Evolutionary conservation across 75 land plant species (phyloP).

Genomic region (Gnetum montanum): DNA sequence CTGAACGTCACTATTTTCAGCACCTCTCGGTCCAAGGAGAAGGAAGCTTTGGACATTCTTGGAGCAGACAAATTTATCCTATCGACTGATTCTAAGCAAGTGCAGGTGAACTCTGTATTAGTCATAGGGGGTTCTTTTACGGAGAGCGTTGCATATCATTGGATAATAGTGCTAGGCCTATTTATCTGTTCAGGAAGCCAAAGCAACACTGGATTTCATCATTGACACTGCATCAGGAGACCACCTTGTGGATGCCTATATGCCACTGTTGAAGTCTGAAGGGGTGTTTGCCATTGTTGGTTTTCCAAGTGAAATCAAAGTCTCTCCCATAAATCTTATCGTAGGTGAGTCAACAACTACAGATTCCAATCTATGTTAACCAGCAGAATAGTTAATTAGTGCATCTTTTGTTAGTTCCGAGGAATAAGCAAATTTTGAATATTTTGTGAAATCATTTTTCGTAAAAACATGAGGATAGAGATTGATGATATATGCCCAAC

Average conservation of each 20-base stretch:
- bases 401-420: too few species aligned
- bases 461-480: too few species aligned
- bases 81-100: conserved; percentile 56
- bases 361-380: too few species aligned
- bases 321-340: conserved; percentile 34
- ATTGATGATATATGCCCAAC: too few species aligned
- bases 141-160: too few species aligned
- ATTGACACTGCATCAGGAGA: conserved; percentile 75
- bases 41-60: conserved; percentile 59
- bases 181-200: too few species aligned
- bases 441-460: too few species aligned
- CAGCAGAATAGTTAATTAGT: too few species aligned
- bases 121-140: too few species aligned
- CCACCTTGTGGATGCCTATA: conserved; percentile 66
- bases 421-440: too few species aligned
- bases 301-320: conserved; percentile 50
- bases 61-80: conserved; percentile 80
- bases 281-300: conserved; percentile 69
- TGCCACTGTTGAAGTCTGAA: conserved; percentile 50
- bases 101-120: conserved; percentile 60
- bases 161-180: too few species aligned
- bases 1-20: conserved; percentile 72
- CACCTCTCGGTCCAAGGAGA: conserved; percentile 63
- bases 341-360: conserved; percentile 24
- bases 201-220: conserved; percentile 64